phyloP scores from a whole-genome alignment of 352 stramenopile genomes.

The Pythium volutum region DNA sequence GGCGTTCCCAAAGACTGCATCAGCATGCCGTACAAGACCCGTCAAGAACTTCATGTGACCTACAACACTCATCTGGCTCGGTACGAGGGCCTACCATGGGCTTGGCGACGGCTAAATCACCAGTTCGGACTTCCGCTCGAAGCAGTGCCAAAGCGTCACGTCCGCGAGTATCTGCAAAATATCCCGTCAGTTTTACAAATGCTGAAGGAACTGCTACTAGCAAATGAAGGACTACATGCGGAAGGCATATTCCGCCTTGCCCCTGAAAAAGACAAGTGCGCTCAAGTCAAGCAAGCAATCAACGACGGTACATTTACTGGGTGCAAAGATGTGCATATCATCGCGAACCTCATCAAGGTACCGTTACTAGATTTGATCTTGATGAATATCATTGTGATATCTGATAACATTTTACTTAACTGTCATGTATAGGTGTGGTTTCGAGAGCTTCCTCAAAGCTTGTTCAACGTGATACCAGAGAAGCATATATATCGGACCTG shows the following conservation, averaged over 20 bases:
- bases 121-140: constrained; percentile 75
- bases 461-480: constrained; percentile 71
- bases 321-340: constrained; percentile 70
- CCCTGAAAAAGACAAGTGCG: constrained; percentile 60
- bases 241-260: constrained; percentile 83
- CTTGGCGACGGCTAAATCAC: constrained; percentile 63
- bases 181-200: constrained; percentile 77
- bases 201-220: constrained; percentile 59
- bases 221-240: constrained; percentile 35
- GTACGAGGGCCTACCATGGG: constrained; percentile 71
- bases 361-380: background rate
- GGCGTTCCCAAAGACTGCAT: constrained; percentile 33
- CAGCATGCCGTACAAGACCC: constrained; percentile 63
- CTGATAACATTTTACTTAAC: no score
- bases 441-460: constrained; percentile 63
- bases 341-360: constrained; percentile 83
- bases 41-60: constrained; percentile 68
- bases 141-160: constrained; percentile 48
- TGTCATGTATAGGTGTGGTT: constrained; percentile 58
- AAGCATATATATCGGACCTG: constrained; percentile 53
- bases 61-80: constrained; percentile 64
- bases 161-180: constrained; percentile 57
- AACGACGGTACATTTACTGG: constrained; percentile 61
- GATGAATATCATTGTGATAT: no score
- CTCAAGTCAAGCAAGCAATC: constrained; percentile 55